Conservation (phyloP, 2,329 filamentous ascomycete genomes). For the Rutstroemia sp. region DNA sequence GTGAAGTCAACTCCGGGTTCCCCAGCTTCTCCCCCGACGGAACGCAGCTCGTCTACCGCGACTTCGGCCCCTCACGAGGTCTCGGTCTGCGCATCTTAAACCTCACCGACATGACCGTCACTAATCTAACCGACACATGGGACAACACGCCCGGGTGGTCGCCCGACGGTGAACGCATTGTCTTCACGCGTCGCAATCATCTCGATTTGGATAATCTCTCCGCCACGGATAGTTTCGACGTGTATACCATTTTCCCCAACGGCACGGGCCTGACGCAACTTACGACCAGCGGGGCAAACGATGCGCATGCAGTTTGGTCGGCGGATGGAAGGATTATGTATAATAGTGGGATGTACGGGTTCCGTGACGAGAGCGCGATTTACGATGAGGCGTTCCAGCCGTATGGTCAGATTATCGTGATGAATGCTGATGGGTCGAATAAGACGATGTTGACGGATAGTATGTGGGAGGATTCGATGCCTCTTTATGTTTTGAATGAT, state of each 20-base stretch:
- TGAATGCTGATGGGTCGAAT: slow-evolving; percentile 35
- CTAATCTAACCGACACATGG: slow-evolving; percentile 31
- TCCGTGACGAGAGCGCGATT: slow-evolving; percentile 34
- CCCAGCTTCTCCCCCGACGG: slow-evolving; percentile 34
- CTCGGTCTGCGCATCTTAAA: slow-evolving; percentile 30
- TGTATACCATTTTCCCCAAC: slow-evolving; percentile 36
- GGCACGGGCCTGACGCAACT: slow-evolving; percentile 31
- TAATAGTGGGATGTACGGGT: slow-evolving; percentile 36
- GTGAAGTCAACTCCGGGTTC: slow-evolving; percentile 32
- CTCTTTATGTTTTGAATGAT: slow-evolving; percentile 20
- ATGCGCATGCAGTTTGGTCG: slow-evolving; percentile 39
- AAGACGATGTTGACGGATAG: slow-evolving; percentile 28
- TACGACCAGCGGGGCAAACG: slow-evolving; percentile 33
- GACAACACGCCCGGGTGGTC: slow-evolving; percentile 36
- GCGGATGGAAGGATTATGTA: slow-evolving; percentile 36
- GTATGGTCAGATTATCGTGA: slow-evolving; percentile 38
- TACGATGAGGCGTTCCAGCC: slow-evolving; percentile 40
- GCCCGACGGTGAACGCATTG: slow-evolving; percentile 33
- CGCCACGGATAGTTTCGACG: slow-evolving; percentile 29
- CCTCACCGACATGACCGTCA: slow-evolving; percentile 22
- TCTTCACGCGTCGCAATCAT: slow-evolving; percentile 33
- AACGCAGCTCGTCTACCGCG: slow-evolving; percentile 32
- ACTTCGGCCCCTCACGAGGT: slow-evolving; percentile 24
- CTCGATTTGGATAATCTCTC: slow-evolving; percentile 10
- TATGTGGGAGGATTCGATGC: slow-evolving; percentile 32